A percentile compares a stretch with the other conserved stretches of the same genome.
phyloP scores from a whole-genome alignment of 1,284 basidiomycete species.

The Phellopilus nigrolimitatus region DNA sequence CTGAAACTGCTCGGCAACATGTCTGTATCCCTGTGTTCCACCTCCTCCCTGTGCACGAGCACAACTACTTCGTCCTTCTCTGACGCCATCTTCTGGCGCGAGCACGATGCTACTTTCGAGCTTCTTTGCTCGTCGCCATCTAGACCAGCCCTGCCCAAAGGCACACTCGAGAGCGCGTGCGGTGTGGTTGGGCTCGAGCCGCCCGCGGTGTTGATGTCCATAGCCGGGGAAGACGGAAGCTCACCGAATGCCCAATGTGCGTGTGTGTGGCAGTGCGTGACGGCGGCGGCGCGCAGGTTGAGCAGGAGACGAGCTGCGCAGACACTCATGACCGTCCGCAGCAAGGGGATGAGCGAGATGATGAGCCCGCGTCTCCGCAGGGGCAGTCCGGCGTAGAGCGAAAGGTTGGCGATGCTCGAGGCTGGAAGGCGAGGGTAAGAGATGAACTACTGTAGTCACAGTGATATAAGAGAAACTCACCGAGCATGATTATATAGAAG shows the following conservation, averaged over 20 bases:
- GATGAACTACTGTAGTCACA: neutral
- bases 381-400: neutral
- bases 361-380: neutral
- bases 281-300: neutral
- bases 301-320: neutral
- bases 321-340: slow-evolving; percentile 1
- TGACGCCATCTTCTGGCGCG: neutral
- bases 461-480: neutral
- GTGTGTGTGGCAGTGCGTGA: neutral
- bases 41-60: neutral
- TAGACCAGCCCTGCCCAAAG: no score
- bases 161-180: neutral
- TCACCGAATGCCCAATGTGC: slow-evolving; percentile 4
- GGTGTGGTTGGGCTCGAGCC: neutral
- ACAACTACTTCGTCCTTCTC: neutral
- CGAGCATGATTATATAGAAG: slow-evolving; percentile 2
- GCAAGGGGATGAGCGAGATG: neutral
- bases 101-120: no score
- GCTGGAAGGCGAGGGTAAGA: neutral
- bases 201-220: neutral
- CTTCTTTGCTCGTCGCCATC: no score
- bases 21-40: neutral
- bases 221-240: no score
- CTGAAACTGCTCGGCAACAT: slow-evolving; percentile 3
- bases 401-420: slow-evolving; percentile 2